Base-by-base conservation (phyloP, 345 rosid genomes). In the Noccaea bulbosa region DNA sequence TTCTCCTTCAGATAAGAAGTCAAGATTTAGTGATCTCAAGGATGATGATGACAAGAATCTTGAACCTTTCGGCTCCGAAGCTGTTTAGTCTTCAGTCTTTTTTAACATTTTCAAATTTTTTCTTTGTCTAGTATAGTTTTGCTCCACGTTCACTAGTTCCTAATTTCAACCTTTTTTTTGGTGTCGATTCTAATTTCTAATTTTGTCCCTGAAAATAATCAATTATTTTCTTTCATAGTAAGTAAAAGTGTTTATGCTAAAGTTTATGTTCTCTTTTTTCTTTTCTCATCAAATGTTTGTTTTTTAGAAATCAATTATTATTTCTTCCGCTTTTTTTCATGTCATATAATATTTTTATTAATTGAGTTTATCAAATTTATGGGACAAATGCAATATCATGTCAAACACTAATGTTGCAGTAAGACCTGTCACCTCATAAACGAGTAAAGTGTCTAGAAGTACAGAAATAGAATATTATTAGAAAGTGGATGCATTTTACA, bases 1-100 rank as follows among this genome's bases (percentile, higher is more conserved):
- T 10, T 32, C 56, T 49, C 34, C 35, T 37, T 69, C 12, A 15
- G 75, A 70, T 17, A 76, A 69, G 61, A 76, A 76, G 59, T 76
- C 79, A 47, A 76, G 79, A 33, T 70, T 76, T 46, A 30, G 62
- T 70, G 79, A 76, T 30, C 48, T 37, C 6, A 76, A 55, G 7
- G 71, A 69, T 56, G 75, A 69, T 56, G 75, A 41, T 39, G 69
- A 61, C 5, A 75, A 75, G 64, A 63, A 11, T 45, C 79, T 56
- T 69, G 67, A 69, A 63, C 66, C 75, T 40, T 76, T 63, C 43
- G 75, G 71, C 71, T 76, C 79, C 16, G 79, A 76, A 50, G 79
- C 79, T 20, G 79, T 76, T 9, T 76, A 69, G 62, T 44, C 33
- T 75, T 75, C 34, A 72, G 48, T 54, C 43, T 20, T 17, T 20